phyloP scores from a whole-genome alignment of 2,329 filamentous ascomycete genomes.

The Phialophora verrucosa region DNA sequence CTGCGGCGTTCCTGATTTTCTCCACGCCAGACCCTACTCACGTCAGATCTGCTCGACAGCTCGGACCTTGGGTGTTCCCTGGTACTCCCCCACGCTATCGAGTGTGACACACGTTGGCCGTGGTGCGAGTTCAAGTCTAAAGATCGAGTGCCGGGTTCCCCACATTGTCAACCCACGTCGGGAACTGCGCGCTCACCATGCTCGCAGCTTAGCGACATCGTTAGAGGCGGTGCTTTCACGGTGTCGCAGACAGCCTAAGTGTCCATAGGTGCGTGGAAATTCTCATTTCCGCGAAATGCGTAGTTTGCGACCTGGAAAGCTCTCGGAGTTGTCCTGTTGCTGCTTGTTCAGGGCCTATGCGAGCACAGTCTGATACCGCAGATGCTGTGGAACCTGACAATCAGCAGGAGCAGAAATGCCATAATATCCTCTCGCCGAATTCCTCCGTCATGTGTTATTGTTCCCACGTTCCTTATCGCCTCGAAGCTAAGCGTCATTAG shows the following conservation, averaged over 20 bases:
- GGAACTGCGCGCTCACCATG: not conserved
- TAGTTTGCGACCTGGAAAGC: not conserved
- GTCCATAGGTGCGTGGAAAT: constrained; percentile 1
- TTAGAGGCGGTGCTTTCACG: not conserved
- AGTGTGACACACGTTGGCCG: constrained; percentile 16
- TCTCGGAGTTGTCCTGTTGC: not conserved
- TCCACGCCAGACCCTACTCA: constrained; percentile 17
- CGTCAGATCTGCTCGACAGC: constrained; percentile 23
- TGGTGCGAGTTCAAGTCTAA: constrained; percentile 2
- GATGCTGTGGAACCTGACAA: constrained; percentile 11
- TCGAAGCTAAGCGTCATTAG: constrained; percentile 2
- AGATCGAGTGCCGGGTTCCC: constrained; percentile 9
- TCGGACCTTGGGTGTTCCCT: not conserved
- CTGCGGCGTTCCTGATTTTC: constrained; percentile 26
- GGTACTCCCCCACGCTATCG: constrained; percentile 30
- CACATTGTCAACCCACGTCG: constrained; percentile 17
- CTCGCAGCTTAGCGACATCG: not conserved
- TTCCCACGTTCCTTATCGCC: constrained; percentile 26
- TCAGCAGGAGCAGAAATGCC: constrained; percentile 6
- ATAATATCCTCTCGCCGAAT: constrained; percentile 1
- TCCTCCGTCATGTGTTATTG: not conserved
- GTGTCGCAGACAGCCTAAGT: constrained; percentile 3
- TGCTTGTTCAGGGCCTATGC: not conserved
- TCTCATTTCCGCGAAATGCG: not conserved
- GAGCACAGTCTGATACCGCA: not conserved